Evolutionary conservation across 495 filamentous ascomycete genomes (phyloP), one percentile per base, ranked within the genome.

Genomic region (Trichoderma orchidacearum): DNA sequence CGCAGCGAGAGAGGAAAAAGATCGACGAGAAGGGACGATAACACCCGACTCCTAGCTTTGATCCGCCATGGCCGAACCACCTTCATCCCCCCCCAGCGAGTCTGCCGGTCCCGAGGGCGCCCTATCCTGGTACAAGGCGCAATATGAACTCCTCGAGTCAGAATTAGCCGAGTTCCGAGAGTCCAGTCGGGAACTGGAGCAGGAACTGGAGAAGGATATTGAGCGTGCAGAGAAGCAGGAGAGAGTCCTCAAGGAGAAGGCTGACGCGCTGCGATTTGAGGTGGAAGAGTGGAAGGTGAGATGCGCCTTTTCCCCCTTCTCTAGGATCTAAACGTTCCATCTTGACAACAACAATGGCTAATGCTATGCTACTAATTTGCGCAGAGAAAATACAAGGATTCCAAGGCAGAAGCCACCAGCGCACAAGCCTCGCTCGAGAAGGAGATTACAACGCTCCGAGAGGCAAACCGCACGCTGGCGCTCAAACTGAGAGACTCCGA

Each of bases 271-370:
- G 62, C 80, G 79, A 56, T 96, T 89, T 64, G 90, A 96, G 65
- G 90, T 92, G 0, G 91, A 96, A 18, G 93, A 98, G 71, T 98
- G 93, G 93, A 96, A 98, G 82, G 91, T 95, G 41, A 34, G 41
- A 13, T 27, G 41, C 41, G 18, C 21, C 23, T 32, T 15, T 41
- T 32, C 48, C 7, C 32, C 23, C 7, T 53, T 29, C 50, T 51
- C 35, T 32, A 25, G 53, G 18, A 52, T 27, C 17, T 17, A 15
- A 45, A 11, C 30, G 15, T 56, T 30, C 41, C 7, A 28, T 35
- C 34, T 41, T 17, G 25, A 13, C 36, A 21, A 29, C 28, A 28
- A 50, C 45, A 15, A 21, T 32, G 58, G 17, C 54, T 63, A 54
- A 60, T 30, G 34, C 53, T 54, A 21, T 58, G 38, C 54, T 27